A percentile compares a stretch with the other conserved stretches of the same genome.
These are phyloP conservation scores for Diaporthe caulivora DNA, from an alignment of 2,329 filamentous ascomycete species.

Conservation along the genomic window DNA sequence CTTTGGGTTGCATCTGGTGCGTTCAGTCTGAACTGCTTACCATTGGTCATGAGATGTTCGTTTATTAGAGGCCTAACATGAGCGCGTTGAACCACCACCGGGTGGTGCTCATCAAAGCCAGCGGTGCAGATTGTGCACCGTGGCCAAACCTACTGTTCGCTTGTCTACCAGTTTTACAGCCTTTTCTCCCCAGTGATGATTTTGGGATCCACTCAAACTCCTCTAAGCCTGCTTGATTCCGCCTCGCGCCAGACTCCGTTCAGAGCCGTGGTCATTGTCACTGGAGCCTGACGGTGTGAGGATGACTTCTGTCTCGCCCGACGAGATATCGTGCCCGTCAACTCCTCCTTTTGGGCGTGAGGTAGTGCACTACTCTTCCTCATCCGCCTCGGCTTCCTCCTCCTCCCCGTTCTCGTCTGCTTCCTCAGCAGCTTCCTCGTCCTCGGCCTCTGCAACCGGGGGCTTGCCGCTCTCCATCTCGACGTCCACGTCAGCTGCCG, in stretches of 20 bases:
- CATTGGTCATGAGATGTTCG: slow-evolving; percentile 18
- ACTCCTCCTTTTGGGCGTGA: slow-evolving; percentile 16
- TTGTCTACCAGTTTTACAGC: slow-evolving; percentile 23
- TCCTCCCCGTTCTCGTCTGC: slow-evolving; percentile 22
- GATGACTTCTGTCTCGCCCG: background rate
- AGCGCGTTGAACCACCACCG: background rate
- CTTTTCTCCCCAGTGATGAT: background rate
- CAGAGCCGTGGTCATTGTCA: background rate
- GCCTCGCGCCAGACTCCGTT: background rate
- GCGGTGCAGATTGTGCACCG: background rate
- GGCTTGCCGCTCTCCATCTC: slow-evolving; percentile 44
- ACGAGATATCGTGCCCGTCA: background rate
- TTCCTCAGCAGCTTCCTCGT: slow-evolving; percentile 44
- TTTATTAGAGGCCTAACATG: slow-evolving; percentile 23
- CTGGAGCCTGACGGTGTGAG: slow-evolving; percentile 8
- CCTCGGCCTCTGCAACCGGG: slow-evolving; percentile 43
- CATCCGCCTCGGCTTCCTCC: slow-evolving; percentile 31
- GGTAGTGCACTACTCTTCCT: slow-evolving; percentile 38
- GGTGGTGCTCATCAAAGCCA: slow-evolving; percentile 20
- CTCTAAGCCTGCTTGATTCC: slow-evolving; percentile 6
- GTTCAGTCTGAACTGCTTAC: background rate
- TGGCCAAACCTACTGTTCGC: background rate
- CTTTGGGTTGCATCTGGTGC: background rate
- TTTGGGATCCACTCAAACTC: slow-evolving; percentile 1
- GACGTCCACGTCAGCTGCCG: slow-evolving; percentile 47